Evolutionary conservation across 2,329 filamentous ascomycete species (phyloP).

Genomic region (Fonsecaea nubica): DNA sequence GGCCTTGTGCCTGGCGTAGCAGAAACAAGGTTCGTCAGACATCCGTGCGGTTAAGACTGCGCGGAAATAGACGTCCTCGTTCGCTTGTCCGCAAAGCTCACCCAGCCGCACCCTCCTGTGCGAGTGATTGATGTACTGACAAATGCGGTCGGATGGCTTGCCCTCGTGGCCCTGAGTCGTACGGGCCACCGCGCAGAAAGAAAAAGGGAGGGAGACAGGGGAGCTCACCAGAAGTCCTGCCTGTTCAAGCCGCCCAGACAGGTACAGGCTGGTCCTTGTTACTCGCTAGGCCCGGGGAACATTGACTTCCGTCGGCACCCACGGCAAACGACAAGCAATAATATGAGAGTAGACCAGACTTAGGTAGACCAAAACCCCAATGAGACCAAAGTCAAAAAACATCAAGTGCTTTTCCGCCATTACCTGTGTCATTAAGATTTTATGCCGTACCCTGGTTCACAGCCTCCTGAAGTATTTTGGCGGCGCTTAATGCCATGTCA

Average conservation of each 20-base stretch:
- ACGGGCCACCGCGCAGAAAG: not conserved
- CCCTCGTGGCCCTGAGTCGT: not conserved
- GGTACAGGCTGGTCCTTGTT: not conserved
- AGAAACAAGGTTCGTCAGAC: not conserved
- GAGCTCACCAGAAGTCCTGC: not conserved
- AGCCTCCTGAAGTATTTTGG: conserved; percentile 33
- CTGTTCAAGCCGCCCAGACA: not conserved
- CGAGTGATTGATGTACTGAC: not conserved
- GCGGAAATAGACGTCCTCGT: not conserved
- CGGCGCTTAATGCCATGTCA: conserved; percentile 56
- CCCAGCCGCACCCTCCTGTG: not conserved
- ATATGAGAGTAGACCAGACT: not conserved
- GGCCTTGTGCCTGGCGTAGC: not conserved
- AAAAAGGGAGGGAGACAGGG: not conserved
- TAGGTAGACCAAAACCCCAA: not conserved
- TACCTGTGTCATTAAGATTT: not conserved
- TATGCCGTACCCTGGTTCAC: conserved; percentile 12
- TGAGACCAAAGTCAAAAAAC: not conserved
- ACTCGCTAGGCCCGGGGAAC: not conserved
- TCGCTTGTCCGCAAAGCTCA: not conserved
- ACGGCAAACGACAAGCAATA: not conserved
- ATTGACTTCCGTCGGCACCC: not conserved
- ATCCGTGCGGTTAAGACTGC: conserved; percentile 1
- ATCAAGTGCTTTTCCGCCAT: not conserved
- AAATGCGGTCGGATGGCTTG: not conserved